Evolutionary conservation across 371 early-diverging fungal species (phyloP), one percentile per base, ranked within the genome.

Genomic region (Syncephalastrum sp.): DNA sequence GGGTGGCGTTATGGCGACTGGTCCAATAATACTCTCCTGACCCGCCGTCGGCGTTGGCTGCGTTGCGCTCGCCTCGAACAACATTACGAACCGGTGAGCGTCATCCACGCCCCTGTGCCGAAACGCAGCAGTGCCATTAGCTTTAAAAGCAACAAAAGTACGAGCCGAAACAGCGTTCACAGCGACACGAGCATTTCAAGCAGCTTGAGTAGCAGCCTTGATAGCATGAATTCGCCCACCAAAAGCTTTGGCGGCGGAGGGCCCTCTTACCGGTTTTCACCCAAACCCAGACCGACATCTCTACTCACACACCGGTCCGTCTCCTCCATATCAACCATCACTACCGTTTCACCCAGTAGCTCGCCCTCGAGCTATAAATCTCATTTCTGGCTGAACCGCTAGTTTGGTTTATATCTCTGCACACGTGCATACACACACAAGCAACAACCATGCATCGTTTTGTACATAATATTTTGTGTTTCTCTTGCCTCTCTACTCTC

Each of bases 1-100:
- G 61, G 61, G n/a, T 63, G 63, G 63, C 54, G 57, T 38, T 63
- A 63, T 29, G 57, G 50, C 29, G 54, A 57, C 27, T 57, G 57
- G 49, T 48, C 52, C 25, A 48, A 19, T 23, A 62, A 56, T 29
- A 50, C 33, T 19, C 24, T 52, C 3, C n/a, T 63, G 17, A 57
- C 63, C 4, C 63, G 63, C 7, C 54, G 63, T 43, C 53, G 54
- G 13, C 47, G 54, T 24, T 63, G 58, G 57, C 42, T 57, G 25
- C 47, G 58, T 13, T 57, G 58, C 24, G 63, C 63, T 16, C 57
- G 50, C 23, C 54, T 63, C 19, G 58, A 50, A 45, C 21, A 14
- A 8, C 54, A 21, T 21, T 21, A 19, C 12, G 38, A 33, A 12
- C 2, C 12, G 38, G 10, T 10, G 38, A 33, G 12, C 38, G 38